A percentile compares a stretch with the other conserved stretches of the same genome.
Evolutionary conservation across 1,284 basidiomycete genomes (phyloP).

Genomic region (Ustilago lituana): DNA sequence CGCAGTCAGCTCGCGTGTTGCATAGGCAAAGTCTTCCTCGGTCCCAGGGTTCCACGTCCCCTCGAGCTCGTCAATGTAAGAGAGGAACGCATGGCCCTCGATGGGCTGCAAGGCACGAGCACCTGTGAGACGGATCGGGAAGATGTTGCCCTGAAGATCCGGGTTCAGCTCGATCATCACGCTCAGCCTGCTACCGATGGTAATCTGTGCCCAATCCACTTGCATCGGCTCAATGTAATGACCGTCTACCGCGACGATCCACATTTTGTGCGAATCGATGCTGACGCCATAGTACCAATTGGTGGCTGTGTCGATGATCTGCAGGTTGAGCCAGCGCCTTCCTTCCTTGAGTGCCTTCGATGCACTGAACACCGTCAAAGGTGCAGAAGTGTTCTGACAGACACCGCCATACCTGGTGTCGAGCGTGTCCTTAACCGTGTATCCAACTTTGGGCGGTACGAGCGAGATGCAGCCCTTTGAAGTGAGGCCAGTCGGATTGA

Average conservation of each 20-base stretch:
- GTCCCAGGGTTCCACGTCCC: constrained; percentile 20
- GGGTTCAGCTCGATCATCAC: constrained; percentile 49
- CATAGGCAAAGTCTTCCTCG: constrained; percentile 42
- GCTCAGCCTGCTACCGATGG: constrained; percentile 44
- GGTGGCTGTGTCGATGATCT: constrained; percentile 37
- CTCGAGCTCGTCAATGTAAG: constrained; percentile 37
- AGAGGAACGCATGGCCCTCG: constrained; percentile 46
- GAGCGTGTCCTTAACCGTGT: constrained; percentile 32
- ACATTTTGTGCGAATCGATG: constrained; percentile 39
- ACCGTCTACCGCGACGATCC: constrained; percentile 49
- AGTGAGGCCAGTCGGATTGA: constrained; percentile 38
- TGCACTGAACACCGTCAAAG: constrained; percentile 43
- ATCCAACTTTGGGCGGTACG: constrained; percentile 42
- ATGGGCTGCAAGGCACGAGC: constrained; percentile 47
- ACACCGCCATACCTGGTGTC: constrained; percentile 41
- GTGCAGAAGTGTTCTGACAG: constrained; percentile 47
- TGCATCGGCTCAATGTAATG: constrained; percentile 42
- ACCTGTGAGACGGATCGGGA: constrained; percentile 46
- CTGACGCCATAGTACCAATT: constrained; percentile 40
- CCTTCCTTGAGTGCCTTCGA: constrained; percentile 32
- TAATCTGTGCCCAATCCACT: constrained; percentile 46
- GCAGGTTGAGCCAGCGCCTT: constrained; percentile 41
- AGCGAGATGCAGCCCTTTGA: constrained; percentile 53
- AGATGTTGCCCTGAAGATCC: constrained; percentile 16
- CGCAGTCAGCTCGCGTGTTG: constrained; percentile 8